Base-by-base conservation (phyloP, 2,329 filamentous ascomycete species). In the Aspergillus tamarii region DNA sequence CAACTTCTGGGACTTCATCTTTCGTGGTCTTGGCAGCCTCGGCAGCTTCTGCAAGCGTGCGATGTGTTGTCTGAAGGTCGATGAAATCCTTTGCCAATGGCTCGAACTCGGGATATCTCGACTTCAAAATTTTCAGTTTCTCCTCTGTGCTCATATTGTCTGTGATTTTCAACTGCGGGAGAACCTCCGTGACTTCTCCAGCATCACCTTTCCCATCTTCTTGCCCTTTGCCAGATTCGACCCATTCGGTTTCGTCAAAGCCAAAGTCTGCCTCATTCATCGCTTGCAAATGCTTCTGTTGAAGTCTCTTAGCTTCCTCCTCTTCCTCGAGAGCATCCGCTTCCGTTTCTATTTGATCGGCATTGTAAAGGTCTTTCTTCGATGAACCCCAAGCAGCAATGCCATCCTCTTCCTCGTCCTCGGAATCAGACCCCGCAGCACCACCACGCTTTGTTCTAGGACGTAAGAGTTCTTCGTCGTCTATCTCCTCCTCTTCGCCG, bases 221-320 rank as follows among this genome's bases (percentile, higher is more conserved):
- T 5, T 72, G 69, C 21, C 68, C 79, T 66, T 81, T 78, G 54
- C 84, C 84, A 19, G 84, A 81, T 30, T 85, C 87, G 43, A 89
- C 76, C 95, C 94, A 98, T 69, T 96, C 93, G 48, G 88, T 86
- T 73, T 96, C 92, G 71, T 98, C 93, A 68, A 98, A 96, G 10
- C 93, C 90, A 74, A 97, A 99, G 75, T 99, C 95, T 45, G 91
- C 91, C 69, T 96, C 94, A 7, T 88, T 87, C 91, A 99, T 95
- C 69, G 91, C 89, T 70, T 93, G 86, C 28, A 98, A 79, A 75
- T 95, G 94, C 84, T 97, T 97, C 79, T 93, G 89, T 77, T 98
- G 94, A 64, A 99, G 80, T 66, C 93, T 85, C 76, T 90, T 89
- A 3, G 94, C 95, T 77, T 99, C 96, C 12, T 86, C 88, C 78